Base-by-base conservation (phyloP, 1,284 basidiomycete species). In the Coniferiporia weirii region DNA sequence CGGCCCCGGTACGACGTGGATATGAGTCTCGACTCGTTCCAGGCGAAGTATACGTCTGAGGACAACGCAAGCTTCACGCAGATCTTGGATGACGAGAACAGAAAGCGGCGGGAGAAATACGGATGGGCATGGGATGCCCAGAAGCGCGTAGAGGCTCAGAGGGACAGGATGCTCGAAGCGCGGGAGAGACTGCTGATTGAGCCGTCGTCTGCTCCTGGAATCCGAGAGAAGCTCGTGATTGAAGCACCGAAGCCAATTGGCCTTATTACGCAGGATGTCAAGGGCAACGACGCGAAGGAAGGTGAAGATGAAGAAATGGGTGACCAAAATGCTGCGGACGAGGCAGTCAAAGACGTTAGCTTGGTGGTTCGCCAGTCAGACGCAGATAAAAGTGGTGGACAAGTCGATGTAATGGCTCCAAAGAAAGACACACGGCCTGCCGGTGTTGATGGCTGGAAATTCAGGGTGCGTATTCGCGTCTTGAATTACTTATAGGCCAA, bases 51-150 rank as follows among this genome's bases (percentile, higher is more conserved):
- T 70, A 98, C 95, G 0, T 95, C 93, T 0, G 93, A 97, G 70
- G 95, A 98, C 71, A 98, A 98, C 71, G 87, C 94, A 3, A 95
- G 91, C 60, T 98, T 98, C 70, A 91, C 91, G 10, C 80, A 91
- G 63, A 94, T 97, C 61, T 73, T 98, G 56, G 85, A 94, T 57
- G 85, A 89, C 61, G 94, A 97, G 77, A 98, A 98, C 70, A 73
- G 76, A 69, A 77, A 79, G 66, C 81, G 93, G 61, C 85, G 84
- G 67, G 89, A 92, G 68, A 82, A 76, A 69, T 92, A 86, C 76
- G 81, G 75, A 0, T 97, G 95, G 95, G 95, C 94, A 7, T 98
- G 89, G 85, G 88, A 93, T 40, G 93, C 91, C 7, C 92, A 97
- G 76, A 79, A 75, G 68, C 77, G 83, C 66, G 92, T 93, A 0